Evolutionary conservation across 257 asterid genomes (phyloP).

Genomic region (Nicotiana obtusifolia): DNA sequence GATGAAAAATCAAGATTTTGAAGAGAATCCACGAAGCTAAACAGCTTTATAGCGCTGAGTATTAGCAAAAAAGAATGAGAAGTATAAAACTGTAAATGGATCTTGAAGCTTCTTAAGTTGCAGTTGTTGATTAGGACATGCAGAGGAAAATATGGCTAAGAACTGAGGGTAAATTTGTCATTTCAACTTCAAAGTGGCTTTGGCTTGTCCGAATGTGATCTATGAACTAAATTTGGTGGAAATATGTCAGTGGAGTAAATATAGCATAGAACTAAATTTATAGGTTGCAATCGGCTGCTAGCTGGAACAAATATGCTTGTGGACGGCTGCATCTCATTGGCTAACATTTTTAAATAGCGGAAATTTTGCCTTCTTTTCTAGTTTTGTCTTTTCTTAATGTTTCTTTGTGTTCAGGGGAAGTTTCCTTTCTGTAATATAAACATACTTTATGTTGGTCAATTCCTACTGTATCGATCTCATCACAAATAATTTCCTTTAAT

Average conservation of each 20-base stretch:
- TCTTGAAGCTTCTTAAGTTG: slow-evolving; percentile 28
- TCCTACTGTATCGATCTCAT: neutral
- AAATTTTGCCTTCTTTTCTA: neutral
- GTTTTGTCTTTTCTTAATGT: neutral
- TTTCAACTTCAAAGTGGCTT: neutral
- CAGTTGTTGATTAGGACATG: slow-evolving; percentile 12
- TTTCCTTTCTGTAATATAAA: neutral
- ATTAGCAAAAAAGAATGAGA: slow-evolving; percentile 10
- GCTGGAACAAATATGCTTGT: neutral
- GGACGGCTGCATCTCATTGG: neutral
- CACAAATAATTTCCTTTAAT: neutral
- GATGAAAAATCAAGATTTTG: neutral
- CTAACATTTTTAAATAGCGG: neutral
- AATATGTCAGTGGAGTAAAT: neutral
- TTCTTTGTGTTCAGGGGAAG: neutral
- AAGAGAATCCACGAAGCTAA: neutral
- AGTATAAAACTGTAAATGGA: slow-evolving; percentile 10
- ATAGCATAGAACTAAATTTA: neutral
- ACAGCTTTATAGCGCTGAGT: neutral
- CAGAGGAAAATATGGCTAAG: slow-evolving; percentile 15
- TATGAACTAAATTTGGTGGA: slow-evolving; percentile 24
- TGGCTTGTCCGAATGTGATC: slow-evolving; percentile 33
- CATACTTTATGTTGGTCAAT: neutral
- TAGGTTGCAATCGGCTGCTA: neutral
- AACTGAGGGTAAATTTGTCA: slow-evolving; percentile 29